Conservation (phyloP, 352 stramenopile genomes). For the Globisporangium abappressorium region DNA sequence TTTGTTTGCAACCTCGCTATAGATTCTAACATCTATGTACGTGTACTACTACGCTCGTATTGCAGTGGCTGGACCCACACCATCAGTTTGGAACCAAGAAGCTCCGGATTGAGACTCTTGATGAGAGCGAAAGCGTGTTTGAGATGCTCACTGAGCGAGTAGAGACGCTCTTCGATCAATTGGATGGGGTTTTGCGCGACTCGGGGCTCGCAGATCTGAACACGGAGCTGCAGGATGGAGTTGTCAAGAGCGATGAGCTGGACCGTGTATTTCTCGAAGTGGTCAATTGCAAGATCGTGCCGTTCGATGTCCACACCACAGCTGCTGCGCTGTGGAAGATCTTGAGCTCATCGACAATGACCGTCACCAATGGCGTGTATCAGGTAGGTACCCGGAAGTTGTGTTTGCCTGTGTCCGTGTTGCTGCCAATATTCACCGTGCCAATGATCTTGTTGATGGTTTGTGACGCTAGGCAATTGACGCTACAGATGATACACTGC, state of each 20-base stretch:
- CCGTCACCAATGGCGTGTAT: not conserved
- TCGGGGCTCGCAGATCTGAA: not conserved
- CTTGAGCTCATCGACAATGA: not conserved
- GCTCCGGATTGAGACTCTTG: not conserved
- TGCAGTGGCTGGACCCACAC: not conserved
- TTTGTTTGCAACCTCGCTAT: too few relatives aligned
- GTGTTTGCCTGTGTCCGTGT: too few relatives aligned
- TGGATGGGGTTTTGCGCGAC: not conserved
- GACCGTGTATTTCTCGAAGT: constrained; percentile 2
- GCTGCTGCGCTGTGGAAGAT: constrained; percentile 1
- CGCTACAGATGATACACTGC: not conserved
- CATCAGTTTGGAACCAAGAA: not conserved
- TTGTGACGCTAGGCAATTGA: not conserved
- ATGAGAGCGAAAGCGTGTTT: constrained; percentile 1
- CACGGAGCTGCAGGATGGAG: not conserved
- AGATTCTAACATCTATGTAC: not conserved
- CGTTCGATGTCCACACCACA: not conserved
- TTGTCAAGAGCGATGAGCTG: not conserved
- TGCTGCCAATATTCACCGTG: too few relatives aligned
- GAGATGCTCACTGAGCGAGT: not conserved
- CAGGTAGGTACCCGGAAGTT: constrained; percentile 3
- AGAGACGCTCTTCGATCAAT: not conserved
- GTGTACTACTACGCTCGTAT: too few relatives aligned
- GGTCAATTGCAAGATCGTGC: constrained; percentile 1
- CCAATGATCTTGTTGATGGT: not conserved